Base-by-base conservation (phyloP, 805 yeast species). In the Saccharomycopsis microspora region DNA sequence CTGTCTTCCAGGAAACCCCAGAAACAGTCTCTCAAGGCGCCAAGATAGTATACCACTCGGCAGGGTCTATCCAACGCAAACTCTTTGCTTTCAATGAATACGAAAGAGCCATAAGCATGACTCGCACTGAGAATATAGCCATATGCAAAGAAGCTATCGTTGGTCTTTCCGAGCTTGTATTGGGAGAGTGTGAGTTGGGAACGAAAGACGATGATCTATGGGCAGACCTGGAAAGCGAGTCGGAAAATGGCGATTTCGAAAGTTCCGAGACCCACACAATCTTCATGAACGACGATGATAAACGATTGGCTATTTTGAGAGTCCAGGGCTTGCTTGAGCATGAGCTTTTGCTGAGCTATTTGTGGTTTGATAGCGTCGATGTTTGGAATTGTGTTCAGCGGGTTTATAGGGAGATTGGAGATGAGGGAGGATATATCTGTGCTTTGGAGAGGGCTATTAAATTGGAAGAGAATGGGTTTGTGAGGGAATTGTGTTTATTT, bases 1-100 rank as follows among this genome's bases (percentile, higher is more conserved):
- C 68, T 1, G 67, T 71, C 3, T 64, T 57, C 45, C 66, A 67
- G 34, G 71, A 75, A 8, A 74, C 70, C 36, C 63, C 30, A n/a
- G 11, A n/a, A 32, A 51, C 54, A 11, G 38, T 27, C 8, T 39
- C 30, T 10, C 37, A 32, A 29, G 35, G 27, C 29, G 51, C 51
- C 6, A 39, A 50, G 35, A 35, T 50, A 19, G 19, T 49, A 2
- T 19, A 19, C 19, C 19, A 19, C 19, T 19, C 19, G 2, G 19
- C 19, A 19, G 19, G 19, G 19, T 19, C 19, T 19, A 19, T 19
- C 19, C 19, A 19, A 19, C 19, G 19, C 10, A 48, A 45, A 33
- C 33, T 44, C 28, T 10, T 19, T 8, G 75, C 93, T 3, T 60
- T 82, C 43, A 75, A 74, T 50, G 83, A 80, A 57, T 78, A 77